Conservation (phyloP, 495 filamentous ascomycete species). For the Xylaria cubensis region DNA sequence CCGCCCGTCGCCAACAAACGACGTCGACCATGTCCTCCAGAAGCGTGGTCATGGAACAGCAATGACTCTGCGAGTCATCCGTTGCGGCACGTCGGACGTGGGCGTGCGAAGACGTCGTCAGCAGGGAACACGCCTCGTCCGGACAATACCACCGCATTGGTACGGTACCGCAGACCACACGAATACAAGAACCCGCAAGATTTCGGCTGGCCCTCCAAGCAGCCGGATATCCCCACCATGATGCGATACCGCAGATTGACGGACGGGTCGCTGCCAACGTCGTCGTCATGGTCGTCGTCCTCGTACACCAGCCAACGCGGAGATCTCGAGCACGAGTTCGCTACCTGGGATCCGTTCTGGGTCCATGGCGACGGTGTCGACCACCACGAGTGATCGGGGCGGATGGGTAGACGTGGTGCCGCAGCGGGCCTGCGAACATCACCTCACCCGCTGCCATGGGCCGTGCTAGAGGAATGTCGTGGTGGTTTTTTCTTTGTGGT, state of each 20-base stretch:
- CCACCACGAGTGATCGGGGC: neutral
- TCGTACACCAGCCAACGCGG: neutral
- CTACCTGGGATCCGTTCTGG: neutral
- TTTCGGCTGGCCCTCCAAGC: neutral
- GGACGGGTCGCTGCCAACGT: neutral
- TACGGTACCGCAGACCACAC: neutral
- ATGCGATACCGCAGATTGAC: neutral
- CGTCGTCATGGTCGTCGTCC: neutral
- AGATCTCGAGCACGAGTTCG: neutral
- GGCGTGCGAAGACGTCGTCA: neutral
- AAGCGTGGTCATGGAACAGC: neutral
- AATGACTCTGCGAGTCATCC: neutral
- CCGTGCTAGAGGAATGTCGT: neutral
- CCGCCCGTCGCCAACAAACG: neutral
- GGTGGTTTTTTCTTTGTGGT: neutral
- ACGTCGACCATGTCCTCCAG: neutral
- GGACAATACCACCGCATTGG: neutral
- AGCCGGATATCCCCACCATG: neutral
- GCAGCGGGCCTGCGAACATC: neutral
- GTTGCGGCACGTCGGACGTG: neutral
- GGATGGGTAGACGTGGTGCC: neutral
- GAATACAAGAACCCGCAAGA: too few species aligned
- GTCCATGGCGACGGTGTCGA: neutral
- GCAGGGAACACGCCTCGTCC: neutral
- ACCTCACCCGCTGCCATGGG: neutral